Evolutionary conservation across 2,329 filamentous ascomycete genomes (phyloP), one percentile per base, ranked within the genome.

Genomic region (Alternaria sp.): DNA sequence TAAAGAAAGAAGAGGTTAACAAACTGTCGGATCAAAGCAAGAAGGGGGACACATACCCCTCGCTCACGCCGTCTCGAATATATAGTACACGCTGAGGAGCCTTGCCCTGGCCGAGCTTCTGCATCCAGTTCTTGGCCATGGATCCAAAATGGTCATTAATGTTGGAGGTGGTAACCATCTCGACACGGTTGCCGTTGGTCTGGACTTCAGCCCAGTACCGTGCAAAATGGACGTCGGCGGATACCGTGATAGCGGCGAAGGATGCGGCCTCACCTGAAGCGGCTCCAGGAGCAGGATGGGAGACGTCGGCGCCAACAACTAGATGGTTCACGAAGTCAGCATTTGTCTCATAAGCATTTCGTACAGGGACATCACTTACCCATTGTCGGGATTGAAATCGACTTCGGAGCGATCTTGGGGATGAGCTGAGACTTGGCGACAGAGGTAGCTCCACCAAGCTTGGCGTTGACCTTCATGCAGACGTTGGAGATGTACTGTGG

Each of bases 381-480:
- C 84, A 97, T 90, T 0, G 92, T 95, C 0, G 69, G 70, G 31
- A 60, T 58, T 44, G 68, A 60, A 3, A 57, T 45, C 0, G 64
- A 60, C 56, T 58, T 65, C 1, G 68, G 68, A 4, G 63, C 63
- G 14, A 75, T 59, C 68, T 70, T 75, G 2, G 64, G 62, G 28
- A 76, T 69, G 9, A 77, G 71, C 23, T 78, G 42, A 11, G 78
- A 70, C 69, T 82, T 68, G 2, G 81, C 82, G 50, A 81, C 77
- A 60, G 80, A 88, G 1, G 92, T 97, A 0, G 86, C 85, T 5
- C 95, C 95, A 13, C 95, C 95, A 2, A 99, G 85, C 81, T 99
- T 99, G 3, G 92, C 90, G 69, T 99, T 98, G 65, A 99, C 88
- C 81, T 99, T 99, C 92, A 99, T 95, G 63, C 88, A 86, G 0